phyloP scores from a whole-genome alignment of 352 stramenopile species.

The Globisporangium camurandrum region DNA sequence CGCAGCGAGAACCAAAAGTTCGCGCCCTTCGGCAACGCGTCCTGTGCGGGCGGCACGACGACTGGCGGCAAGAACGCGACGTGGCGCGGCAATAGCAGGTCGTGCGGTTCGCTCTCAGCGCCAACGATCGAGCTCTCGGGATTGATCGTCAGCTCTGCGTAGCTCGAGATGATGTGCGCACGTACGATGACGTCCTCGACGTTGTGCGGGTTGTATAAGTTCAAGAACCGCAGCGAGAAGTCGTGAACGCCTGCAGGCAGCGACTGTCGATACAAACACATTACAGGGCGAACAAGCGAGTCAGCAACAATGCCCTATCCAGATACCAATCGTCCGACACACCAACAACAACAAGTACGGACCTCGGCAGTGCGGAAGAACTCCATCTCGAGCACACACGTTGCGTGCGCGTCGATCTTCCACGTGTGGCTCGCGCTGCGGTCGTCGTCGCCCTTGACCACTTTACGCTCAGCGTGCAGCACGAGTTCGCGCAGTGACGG shows the following conservation, averaged over 20 bases:
- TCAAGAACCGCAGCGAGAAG: slow-evolving; percentile 60
- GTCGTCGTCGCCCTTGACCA: slow-evolving; percentile 3
- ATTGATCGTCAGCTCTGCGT: slow-evolving; percentile 72
- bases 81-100: slow-evolving; percentile 18
- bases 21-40: slow-evolving; percentile 38
- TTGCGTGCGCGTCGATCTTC: slow-evolving; percentile 34
- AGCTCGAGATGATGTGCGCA: slow-evolving; percentile 80
- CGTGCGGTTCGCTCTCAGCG: background rate
- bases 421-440: slow-evolving; percentile 28
- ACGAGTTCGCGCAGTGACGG: slow-evolving; percentile 39
- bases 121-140: slow-evolving; percentile 57
- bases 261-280: slow-evolving; percentile 20
- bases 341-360: slow-evolving; percentile 6
- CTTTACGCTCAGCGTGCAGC: slow-evolving; percentile 25
- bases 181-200: slow-evolving; percentile 50
- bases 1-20: slow-evolving; percentile 82
- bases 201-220: slow-evolving; percentile 78
- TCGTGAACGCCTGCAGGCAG: slow-evolving; percentile 44
- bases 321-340: no score
- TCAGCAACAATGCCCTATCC: no score
- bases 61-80: slow-evolving; percentile 69
- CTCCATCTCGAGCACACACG: slow-evolving; percentile 62
- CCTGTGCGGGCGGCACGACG: slow-evolving; percentile 50
- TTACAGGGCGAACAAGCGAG: background rate
- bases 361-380: slow-evolving; percentile 58